Conservation (phyloP, 495 filamentous ascomycete genomes). For the Endocarpon pusillum region DNA sequence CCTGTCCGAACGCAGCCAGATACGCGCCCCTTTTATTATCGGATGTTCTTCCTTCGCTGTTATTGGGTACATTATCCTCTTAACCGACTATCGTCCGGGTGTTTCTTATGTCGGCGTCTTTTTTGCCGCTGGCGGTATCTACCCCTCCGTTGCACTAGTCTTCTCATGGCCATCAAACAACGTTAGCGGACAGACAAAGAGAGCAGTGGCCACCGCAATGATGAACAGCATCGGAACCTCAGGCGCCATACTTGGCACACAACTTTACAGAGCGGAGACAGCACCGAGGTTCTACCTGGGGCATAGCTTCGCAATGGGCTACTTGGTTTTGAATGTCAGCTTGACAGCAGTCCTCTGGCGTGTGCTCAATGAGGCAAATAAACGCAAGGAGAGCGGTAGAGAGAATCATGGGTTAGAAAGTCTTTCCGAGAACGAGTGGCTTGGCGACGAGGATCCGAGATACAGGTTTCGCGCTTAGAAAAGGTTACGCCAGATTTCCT, state of each 20-base stretch:
- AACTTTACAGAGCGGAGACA: constrained; percentile 43
- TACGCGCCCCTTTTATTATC: constrained; percentile 46
- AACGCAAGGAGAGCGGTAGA: constrained; percentile 18
- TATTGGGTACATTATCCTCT: constrained; percentile 50
- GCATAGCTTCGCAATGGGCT: constrained; percentile 50
- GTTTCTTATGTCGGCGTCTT: constrained; percentile 57
- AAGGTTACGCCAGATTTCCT: no score
- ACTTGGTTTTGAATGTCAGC: constrained; percentile 37
- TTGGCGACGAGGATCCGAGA: constrained; percentile 46
- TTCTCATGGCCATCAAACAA: constrained; percentile 73
- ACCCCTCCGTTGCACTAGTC: constrained; percentile 55
- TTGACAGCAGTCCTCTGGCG: constrained; percentile 39
- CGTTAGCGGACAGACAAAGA: constrained; percentile 62
- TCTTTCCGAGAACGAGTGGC: constrained; percentile 28
- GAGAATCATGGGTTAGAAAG: constrained; percentile 28
- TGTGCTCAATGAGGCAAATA: constrained; percentile 42
- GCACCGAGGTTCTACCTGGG: constrained; percentile 46
- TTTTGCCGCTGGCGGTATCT: constrained; percentile 57
- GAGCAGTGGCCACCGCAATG: constrained; percentile 60
- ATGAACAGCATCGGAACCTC: constrained; percentile 67
- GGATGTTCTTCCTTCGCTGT: constrained; percentile 34
- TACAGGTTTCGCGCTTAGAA: constrained; percentile 57
- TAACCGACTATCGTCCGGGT: constrained; percentile 36
- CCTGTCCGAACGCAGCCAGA: constrained; percentile 36
- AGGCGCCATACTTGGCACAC: constrained; percentile 53